These are phyloP conservation scores for Achaetomium macrosporum DNA, from an alignment of 2,329 filamentous ascomycete genomes.

Conservation along the genomic window DNA sequence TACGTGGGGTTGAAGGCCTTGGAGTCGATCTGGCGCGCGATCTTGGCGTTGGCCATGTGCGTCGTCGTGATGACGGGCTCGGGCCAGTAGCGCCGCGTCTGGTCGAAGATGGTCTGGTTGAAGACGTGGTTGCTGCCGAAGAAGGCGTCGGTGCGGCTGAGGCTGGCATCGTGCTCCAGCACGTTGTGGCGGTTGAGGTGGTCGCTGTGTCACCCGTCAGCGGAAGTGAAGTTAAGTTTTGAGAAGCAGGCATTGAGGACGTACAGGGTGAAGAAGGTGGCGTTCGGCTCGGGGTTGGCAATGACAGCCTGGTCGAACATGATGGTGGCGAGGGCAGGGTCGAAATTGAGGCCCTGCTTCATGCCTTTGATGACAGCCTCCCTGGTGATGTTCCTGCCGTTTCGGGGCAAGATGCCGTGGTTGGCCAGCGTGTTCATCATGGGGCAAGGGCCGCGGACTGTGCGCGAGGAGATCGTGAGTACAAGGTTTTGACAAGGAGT, in stretches of 20 bases:
- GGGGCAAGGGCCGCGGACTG: slow-evolving; percentile 41
- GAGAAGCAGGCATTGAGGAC: neutral
- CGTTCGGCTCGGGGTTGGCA: slow-evolving; percentile 39
- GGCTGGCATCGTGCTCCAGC: slow-evolving; percentile 37
- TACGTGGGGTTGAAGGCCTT: slow-evolving; percentile 44
- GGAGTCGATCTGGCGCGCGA: slow-evolving; percentile 40
- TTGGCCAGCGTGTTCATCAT: slow-evolving; percentile 49
- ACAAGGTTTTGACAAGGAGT: no score
- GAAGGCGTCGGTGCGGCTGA: slow-evolving; percentile 13
- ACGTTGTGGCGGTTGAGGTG: slow-evolving; percentile 42
- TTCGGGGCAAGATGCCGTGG: slow-evolving; percentile 42
- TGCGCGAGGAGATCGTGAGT: no score
- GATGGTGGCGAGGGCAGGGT: slow-evolving; percentile 32
- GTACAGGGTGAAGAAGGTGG: slow-evolving; percentile 37
- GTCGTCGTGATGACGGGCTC: slow-evolving; percentile 33
- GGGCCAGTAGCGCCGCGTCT: slow-evolving; percentile 42
- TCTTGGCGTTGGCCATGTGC: slow-evolving; percentile 41
- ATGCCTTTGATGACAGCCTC: slow-evolving; percentile 36
- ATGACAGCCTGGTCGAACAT: slow-evolving; percentile 40
- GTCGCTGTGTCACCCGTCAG: no score
- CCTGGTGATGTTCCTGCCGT: slow-evolving; percentile 38
- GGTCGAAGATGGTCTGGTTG: slow-evolving; percentile 46
- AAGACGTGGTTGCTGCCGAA: slow-evolving; percentile 48
- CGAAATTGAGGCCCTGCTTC: slow-evolving; percentile 38
- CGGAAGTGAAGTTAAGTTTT: no score